A percentile compares a stretch with the other conserved stretches of the same genome.
phyloP scores from a whole-genome alignment of 106 monocot genomes.

The Dendrobium officinale region DNA sequence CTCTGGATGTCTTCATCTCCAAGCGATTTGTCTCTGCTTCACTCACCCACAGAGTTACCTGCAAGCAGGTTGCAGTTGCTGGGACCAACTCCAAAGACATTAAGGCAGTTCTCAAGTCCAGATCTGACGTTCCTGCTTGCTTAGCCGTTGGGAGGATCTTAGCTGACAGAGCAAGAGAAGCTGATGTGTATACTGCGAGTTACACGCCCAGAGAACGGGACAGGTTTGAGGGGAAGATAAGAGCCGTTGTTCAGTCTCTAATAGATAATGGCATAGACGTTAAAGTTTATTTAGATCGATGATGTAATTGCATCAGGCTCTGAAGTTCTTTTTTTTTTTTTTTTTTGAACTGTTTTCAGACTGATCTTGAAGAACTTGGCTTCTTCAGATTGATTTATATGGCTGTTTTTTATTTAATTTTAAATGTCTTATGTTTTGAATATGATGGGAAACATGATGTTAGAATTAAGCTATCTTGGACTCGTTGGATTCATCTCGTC shows the following conservation, averaged over 20 bases:
- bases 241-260: constrained; percentile 84
- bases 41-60: constrained; percentile 74
- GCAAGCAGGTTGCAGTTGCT: constrained; percentile 93
- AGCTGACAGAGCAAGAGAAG: constrained; percentile 79
- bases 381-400: too few species aligned
- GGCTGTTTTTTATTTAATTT: too few species aligned
- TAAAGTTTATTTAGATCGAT: constrained; percentile 90
- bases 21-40: constrained; percentile 92
- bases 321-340: neutral
- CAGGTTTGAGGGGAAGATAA: constrained; percentile 92
- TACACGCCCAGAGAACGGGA: constrained; percentile 80
- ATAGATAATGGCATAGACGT: constrained; percentile 91
- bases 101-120: constrained; percentile 72
- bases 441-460: too few species aligned
- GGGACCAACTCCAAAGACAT: constrained; percentile 96
- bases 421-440: too few species aligned
- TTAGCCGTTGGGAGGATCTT: constrained; percentile 63
- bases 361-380: too few species aligned
- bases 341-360: too few species aligned
- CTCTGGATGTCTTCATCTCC: constrained; percentile 86
- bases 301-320: too few species aligned
- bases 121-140: constrained; percentile 90
- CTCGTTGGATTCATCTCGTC: too few species aligned
- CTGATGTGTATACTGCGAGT: constrained; percentile 75
- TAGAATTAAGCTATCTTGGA: too few species aligned